Percentiles rank a stretch among this genome's conserved stretches.
These are phyloP conservation scores for Rutstroemia sp. DNA, from an alignment of 2,329 filamentous ascomycete species.

Conservation along the genomic window DNA sequence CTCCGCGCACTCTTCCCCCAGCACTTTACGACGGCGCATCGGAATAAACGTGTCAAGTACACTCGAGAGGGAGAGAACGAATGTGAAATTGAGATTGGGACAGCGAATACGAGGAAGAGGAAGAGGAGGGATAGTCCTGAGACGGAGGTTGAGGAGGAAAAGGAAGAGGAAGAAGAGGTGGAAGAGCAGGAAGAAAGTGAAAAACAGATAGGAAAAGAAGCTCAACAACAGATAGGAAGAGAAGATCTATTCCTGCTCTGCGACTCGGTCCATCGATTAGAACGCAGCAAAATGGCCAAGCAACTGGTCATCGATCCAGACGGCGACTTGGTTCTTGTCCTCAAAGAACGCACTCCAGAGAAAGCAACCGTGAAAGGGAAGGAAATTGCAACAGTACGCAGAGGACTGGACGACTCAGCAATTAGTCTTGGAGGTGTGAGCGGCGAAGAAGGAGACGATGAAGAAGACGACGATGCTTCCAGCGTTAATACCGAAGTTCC, in stretches of 20 bases:
- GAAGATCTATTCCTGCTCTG: neutral
- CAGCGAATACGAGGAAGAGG: neutral
- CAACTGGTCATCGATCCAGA: slow-evolving; percentile 1
- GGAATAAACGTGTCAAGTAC: slow-evolving; percentile 1
- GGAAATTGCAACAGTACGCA: neutral
- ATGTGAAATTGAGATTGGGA: neutral
- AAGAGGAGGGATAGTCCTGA: neutral
- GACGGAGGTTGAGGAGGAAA: neutral
- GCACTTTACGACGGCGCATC: slow-evolving; percentile 1
- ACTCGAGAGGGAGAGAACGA: neutral
- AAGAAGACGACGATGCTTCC: neutral
- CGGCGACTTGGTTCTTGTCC: neutral
- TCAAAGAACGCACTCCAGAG: neutral
- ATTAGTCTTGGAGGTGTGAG: neutral
- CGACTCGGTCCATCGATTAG: neutral
- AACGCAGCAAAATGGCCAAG: slow-evolving; percentile 1
- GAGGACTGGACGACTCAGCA: neutral
- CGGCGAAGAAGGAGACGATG: neutral
- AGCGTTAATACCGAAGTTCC: no score
- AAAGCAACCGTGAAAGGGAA: neutral
- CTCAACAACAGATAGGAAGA: neutral
- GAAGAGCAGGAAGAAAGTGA: slow-evolving; percentile 3
- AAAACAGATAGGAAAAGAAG: neutral
- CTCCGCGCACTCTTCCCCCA: slow-evolving; percentile 5
- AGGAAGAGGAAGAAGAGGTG: neutral